Percentiles rank a stretch among this genome's conserved stretches.
These are phyloP conservation scores for Saccharomycodes ludwigii DNA, from an alignment of 805 yeast species.

Conservation along the genomic window DNA sequence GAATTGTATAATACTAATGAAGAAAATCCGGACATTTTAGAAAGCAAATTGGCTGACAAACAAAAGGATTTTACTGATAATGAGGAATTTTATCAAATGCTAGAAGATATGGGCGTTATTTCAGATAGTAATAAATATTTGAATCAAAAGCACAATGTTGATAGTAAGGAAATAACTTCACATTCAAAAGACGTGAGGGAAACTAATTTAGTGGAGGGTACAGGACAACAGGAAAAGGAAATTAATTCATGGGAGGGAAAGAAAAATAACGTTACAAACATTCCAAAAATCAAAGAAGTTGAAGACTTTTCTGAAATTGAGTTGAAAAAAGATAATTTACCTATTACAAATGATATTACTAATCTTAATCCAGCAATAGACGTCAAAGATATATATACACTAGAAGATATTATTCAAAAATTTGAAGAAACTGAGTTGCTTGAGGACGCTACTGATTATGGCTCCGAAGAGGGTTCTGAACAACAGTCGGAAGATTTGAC, in stretches of 20 bases:
- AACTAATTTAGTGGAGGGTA: neutral
- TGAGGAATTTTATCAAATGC: slow-evolving; percentile 3
- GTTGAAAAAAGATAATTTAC: too few relatives aligned
- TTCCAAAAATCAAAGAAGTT: slow-evolving; percentile 7
- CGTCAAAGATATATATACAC: slow-evolving; percentile 19
- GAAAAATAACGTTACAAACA: neutral
- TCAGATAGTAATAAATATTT: neutral
- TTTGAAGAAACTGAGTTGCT: slow-evolving; percentile 18
- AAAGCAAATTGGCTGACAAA: slow-evolving; percentile 1
- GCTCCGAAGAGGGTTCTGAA: slow-evolving; percentile 8
- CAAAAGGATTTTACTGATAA: neutral
- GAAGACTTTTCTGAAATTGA: too few relatives aligned
- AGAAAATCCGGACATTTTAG: slow-evolving; percentile 2
- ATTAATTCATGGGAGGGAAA: neutral
- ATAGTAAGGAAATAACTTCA: too few relatives aligned
- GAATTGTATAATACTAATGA: slow-evolving; percentile 1
- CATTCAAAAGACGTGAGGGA: slow-evolving; percentile 1
- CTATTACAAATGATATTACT: too few relatives aligned
- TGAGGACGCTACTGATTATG: slow-evolving; percentile 13
- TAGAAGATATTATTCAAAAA: slow-evolving; percentile 21
- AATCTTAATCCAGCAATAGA: slow-evolving; percentile 11
- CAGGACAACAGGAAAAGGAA: neutral
- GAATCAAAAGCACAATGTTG: neutral
- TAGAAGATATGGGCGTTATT: slow-evolving; percentile 4
- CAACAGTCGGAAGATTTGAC: neutral